These are phyloP conservation scores for Asclepias syriaca DNA, from an alignment of 257 asterid genomes.

Conservation along the genomic window DNA sequence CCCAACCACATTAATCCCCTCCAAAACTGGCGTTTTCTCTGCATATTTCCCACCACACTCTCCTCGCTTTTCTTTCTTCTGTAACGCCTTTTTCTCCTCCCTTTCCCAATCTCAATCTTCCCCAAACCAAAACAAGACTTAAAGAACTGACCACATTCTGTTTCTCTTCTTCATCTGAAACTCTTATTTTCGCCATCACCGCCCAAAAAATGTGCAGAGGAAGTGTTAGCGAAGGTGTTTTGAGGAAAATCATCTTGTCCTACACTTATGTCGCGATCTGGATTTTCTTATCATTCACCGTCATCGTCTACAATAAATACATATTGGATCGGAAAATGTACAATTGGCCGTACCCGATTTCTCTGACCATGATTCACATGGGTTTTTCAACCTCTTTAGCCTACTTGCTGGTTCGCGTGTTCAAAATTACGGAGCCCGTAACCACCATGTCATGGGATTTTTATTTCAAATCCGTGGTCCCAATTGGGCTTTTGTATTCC, in stretches of 20 bases:
- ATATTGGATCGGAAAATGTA: conserved; percentile 25
- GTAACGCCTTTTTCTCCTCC: conserved; percentile 4
- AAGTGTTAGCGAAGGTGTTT: conserved; percentile 16
- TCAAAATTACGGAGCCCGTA: conserved; percentile 17
- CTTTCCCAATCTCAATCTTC: background rate
- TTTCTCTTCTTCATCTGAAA: background rate
- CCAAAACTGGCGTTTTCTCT: background rate
- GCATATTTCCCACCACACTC: background rate
- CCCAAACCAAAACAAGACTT: background rate
- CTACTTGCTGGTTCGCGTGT: conserved; percentile 19
- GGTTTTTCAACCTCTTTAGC: conserved; percentile 20
- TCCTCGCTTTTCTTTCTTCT: conserved; percentile 3
- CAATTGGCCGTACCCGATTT: conserved; percentile 24
- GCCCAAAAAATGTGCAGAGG: conserved; percentile 18
- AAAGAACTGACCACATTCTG: too few relatives aligned
- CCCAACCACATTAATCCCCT: conserved; percentile 4
- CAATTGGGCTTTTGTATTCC: conserved; percentile 5
- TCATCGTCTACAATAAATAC: conserved; percentile 30
- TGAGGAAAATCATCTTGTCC: conserved; percentile 22
- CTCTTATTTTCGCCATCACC: background rate
- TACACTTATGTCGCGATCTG: conserved; percentile 25
- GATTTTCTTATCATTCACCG: conserved; percentile 30
- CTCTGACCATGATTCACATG: conserved; percentile 30
- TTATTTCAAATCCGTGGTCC: conserved; percentile 19
- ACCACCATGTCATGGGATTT: conserved; percentile 16